Base-by-base conservation (phyloP, 2,329 filamentous ascomycete genomes). In the Alternaria burnsii region DNA sequence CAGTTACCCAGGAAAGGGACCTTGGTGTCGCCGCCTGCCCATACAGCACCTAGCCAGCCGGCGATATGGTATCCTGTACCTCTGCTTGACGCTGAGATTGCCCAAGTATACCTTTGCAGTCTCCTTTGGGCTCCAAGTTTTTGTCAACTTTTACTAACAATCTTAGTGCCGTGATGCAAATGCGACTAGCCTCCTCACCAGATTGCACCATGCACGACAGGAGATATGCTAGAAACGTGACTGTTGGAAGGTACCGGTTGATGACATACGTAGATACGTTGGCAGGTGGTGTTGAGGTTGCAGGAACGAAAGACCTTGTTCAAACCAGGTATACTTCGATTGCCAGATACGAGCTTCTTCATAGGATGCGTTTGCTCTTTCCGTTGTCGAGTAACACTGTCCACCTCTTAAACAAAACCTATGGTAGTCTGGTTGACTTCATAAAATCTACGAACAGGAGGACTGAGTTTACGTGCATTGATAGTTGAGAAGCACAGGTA, bases 21-120 rank as follows among this genome's bases (percentile, higher is more conserved):
- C 22, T 51, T 26, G 34, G 67, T 66, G 65, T 61, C 51, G 69
- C 68, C 53, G 32, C 52, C 40, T 48, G 51, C 48, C 59, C 61
- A 63, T 52, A 62, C 53, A 65, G 36, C 36, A 40, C 5, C 8
- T 9, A 20, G 36, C 8, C 8, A 20, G n/a, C 36, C 36, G n/a
- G n/a, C 36, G 4, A 9, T 9, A 20, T 20, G n/a, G 8, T 1
- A 20, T 40, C n/a, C 6, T 38, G 34, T 38, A 38, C 34, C 34
- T n/a, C 34, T 9, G 14, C 6, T 14, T 38, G 34, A 38, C 34
- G 34, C 16, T 38, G 34, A 38, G 7, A 38, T 4, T 38, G 16
- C 34, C 8, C 14, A 7, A 3, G 16, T 14, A n/a, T 38, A 38
- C 6, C 34, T 9, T 9, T 16, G 6, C 16, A 38, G 16, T 16